These are phyloP conservation scores for Chaetomium fimeti DNA, from an alignment of 495 filamentous ascomycete species.

Conservation along the genomic window DNA sequence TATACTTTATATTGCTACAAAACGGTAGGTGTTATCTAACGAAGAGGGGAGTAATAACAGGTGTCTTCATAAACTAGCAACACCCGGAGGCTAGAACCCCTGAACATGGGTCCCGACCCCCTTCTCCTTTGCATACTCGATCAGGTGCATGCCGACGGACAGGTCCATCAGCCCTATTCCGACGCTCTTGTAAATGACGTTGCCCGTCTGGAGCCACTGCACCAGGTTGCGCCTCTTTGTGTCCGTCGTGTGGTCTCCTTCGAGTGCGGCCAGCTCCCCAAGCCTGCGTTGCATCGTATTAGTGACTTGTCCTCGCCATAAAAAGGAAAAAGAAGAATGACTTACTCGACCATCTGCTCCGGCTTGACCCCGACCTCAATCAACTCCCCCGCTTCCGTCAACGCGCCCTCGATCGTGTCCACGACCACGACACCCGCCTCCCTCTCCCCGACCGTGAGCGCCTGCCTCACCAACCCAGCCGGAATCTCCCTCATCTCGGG, in stretches of 20 bases:
- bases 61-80: background rate
- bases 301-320: constrained; percentile 13
- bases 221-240: constrained; percentile 39
- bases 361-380: constrained; percentile 70
- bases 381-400: constrained; percentile 87
- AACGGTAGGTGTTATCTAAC: too few relatives aligned
- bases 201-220: constrained; percentile 74
- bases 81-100: constrained; percentile 53
- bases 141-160: constrained; percentile 69
- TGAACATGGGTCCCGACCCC: constrained; percentile 70
- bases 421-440: constrained; percentile 64
- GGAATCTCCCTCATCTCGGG: constrained; percentile 84
- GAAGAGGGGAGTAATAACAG: too few relatives aligned
- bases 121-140: constrained; percentile 69
- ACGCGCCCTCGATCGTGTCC: constrained; percentile 57
- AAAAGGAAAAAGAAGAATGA: background rate
- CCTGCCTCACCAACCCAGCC: constrained; percentile 67
- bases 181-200: constrained; percentile 84
- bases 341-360: constrained; percentile 72
- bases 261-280: constrained; percentile 74
- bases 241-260: background rate
- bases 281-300: constrained; percentile 37
- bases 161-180: constrained; percentile 81
- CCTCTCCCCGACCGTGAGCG: constrained; percentile 48
- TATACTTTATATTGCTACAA: too few relatives aligned